Conservation (phyloP, 805 yeast species). For the Sugiyamaella floridensis region DNA sequence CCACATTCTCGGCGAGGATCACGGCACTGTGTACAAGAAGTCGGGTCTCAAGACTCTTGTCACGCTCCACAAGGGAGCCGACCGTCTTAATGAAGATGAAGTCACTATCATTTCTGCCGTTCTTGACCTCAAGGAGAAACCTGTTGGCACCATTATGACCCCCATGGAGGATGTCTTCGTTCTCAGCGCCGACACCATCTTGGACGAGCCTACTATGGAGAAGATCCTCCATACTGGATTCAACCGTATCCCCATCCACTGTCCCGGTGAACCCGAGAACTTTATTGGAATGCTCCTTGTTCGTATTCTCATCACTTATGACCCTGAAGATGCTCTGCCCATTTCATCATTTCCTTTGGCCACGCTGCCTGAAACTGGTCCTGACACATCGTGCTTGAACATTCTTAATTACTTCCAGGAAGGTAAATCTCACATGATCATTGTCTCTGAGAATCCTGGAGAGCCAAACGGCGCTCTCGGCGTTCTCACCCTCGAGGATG, state of each 20-base stretch:
- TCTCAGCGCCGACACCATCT: constrained; percentile 70
- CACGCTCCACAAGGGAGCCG: constrained; percentile 87
- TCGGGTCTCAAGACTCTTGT: constrained; percentile 91
- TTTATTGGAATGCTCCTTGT: constrained; percentile 94
- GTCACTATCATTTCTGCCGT: constrained; percentile 94
- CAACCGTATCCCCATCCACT: constrained; percentile 88
- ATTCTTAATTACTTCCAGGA: constrained; percentile 94
- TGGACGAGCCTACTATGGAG: constrained; percentile 80
- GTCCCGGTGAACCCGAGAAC: constrained; percentile 82
- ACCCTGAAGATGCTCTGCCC: constrained; percentile 91
- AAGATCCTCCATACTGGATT: constrained; percentile 90
- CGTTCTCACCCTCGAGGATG: constrained; percentile 89
- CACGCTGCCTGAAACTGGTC: constrained; percentile 88
- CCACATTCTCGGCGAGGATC: constrained; percentile 83
- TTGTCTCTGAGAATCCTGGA: constrained; percentile 83
- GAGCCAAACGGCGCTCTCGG: constrained; percentile 68
- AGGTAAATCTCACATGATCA: constrained; percentile 96
- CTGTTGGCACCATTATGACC: constrained; percentile 84
- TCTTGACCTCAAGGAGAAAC: constrained; percentile 85
- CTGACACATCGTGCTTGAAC: constrained; percentile 87
- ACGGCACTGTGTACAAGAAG: constrained; percentile 89
- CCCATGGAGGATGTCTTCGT: constrained; percentile 88
- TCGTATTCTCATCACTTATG: constrained; percentile 86
- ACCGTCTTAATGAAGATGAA: constrained; percentile 86
- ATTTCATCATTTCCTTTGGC: constrained; percentile 93